Evolutionary conservation across 2,329 filamentous ascomycete genomes (phyloP), one percentile per base, ranked within the genome.

Genomic region (Ophiostoma sp.): DNA sequence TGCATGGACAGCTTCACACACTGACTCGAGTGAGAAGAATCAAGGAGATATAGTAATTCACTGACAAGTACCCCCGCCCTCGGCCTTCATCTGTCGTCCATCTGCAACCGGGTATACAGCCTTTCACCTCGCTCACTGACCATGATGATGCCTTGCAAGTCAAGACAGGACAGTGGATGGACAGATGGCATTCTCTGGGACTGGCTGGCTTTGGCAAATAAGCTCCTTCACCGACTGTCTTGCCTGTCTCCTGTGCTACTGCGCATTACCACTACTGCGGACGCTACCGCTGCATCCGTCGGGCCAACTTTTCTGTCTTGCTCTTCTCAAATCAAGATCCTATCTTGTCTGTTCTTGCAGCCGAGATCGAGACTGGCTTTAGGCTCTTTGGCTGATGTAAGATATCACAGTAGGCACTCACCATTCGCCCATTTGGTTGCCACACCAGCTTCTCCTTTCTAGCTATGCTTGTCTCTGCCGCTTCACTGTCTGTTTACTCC

Each of bases 221-320:
- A 27, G 27, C 27, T 27, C 27, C 27, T 60, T 38, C 55, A 60
- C 55, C 55, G 55, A 38, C 55, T 60, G n/a, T 55, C 49, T 55
- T 27, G n/a, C n/a, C n/a, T n/a, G n/a, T n/a, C n/a, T n/a, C 38
- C 49, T 60, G 55, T 49, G 27, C 7, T 45, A 27, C 12, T 5
- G 55, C 38, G n/a, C 18, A 5, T 41, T 49, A 27, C 41, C 18
- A 5, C 47, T 49, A 27, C 41, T 6, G 55, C 27, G 38, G 27
- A 60, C 12, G 47, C 49, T 55, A 55, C 49, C 16, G 47, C 47
- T 52, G 47, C 49, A 55, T 27, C 49, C 49, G 49, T 55, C 45
- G 14, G 49, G 49, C 49, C 45, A 55, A 55, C 49, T 55, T 27
- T 27, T 11, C 49, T 18, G 7, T 27, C 27, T 27, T 18, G 18